These are phyloP conservation scores for Comarum palustre DNA, from an alignment of 306 rosid genomes.

Conservation along the genomic window DNA sequence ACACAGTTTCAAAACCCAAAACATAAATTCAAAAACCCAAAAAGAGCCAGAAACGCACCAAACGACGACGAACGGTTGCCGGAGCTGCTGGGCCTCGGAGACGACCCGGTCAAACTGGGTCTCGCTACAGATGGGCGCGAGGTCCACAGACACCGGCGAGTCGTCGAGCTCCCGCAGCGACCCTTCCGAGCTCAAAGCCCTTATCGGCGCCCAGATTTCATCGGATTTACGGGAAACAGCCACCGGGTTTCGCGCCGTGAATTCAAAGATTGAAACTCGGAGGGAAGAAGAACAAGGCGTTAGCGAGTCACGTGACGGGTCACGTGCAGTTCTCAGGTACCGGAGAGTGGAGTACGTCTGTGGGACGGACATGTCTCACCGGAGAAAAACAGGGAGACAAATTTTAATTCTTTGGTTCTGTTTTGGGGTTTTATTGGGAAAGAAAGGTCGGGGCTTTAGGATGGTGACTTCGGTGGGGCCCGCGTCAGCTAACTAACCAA, in stretches of 20 bases:
- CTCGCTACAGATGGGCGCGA: conserved; percentile 43
- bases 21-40: neutral
- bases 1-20: neutral
- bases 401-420: too few species aligned
- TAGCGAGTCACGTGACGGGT: conserved; percentile 15
- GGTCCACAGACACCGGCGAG: conserved; percentile 45
- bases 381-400: neutral
- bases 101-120: conserved; percentile 44
- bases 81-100: conserved; percentile 37
- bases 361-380: conserved; percentile 40
- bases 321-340: conserved; percentile 19
- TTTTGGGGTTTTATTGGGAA: neutral
- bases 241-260: conserved; percentile 4
- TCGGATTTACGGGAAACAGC: conserved; percentile 15
- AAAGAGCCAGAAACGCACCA: conserved; percentile 30
- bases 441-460: neutral
- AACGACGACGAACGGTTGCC: conserved; percentile 35
- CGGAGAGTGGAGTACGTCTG: conserved; percentile 20
- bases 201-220: neutral
- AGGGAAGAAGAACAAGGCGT: neutral
- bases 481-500: neutral
- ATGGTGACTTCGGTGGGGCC: conserved; percentile 4
- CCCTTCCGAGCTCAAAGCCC: conserved; percentile 33
- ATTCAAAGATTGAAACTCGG: conserved; percentile 2
- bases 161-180: conserved; percentile 43